Evolutionary conservation across 2,329 filamentous ascomycete species (phyloP).

Genomic region (Talaromyces verruculosus): DNA sequence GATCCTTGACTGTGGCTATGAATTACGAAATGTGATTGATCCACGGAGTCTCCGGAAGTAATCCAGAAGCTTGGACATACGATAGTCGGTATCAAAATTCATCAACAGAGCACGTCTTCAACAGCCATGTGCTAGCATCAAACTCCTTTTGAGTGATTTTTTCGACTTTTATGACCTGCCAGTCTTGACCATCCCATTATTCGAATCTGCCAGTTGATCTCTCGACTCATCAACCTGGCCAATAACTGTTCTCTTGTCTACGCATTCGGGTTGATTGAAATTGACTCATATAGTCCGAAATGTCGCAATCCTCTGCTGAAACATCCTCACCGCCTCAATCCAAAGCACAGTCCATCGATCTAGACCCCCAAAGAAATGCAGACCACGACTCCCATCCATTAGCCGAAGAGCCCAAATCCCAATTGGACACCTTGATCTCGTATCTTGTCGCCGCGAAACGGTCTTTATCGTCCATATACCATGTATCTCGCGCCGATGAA

Average conservation of each 20-base stretch:
- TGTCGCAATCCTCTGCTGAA: slow-evolving; percentile 19
- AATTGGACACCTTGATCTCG: slow-evolving; percentile 74
- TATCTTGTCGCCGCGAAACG: slow-evolving; percentile 85
- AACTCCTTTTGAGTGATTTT: background rate
- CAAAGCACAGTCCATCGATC: slow-evolving; percentile 3
- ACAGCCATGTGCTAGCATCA: slow-evolving; percentile 6
- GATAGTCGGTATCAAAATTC: background rate
- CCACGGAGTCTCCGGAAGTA: slow-evolving; percentile 3
- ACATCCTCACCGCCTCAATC: slow-evolving; percentile 13
- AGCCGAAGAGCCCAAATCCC: slow-evolving; percentile 29
- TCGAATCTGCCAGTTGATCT: background rate
- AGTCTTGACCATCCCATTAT: background rate
- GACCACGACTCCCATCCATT: slow-evolving; percentile 13
- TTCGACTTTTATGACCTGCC: background rate
- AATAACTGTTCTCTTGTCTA: background rate
- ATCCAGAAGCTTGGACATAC: background rate
- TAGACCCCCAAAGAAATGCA: background rate
- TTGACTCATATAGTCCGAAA: background rate
- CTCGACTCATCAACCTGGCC: background rate
- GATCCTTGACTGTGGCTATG: background rate
- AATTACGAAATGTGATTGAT: slow-evolving; percentile 5
- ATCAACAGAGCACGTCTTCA: slow-evolving; percentile 11
- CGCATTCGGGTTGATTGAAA: background rate
- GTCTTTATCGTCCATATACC: slow-evolving; percentile 77
- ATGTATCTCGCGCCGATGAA: slow-evolving; percentile 83